Conservation (phyloP, 2,329 filamentous ascomycete species). For the Monilinia polystroma region DNA sequence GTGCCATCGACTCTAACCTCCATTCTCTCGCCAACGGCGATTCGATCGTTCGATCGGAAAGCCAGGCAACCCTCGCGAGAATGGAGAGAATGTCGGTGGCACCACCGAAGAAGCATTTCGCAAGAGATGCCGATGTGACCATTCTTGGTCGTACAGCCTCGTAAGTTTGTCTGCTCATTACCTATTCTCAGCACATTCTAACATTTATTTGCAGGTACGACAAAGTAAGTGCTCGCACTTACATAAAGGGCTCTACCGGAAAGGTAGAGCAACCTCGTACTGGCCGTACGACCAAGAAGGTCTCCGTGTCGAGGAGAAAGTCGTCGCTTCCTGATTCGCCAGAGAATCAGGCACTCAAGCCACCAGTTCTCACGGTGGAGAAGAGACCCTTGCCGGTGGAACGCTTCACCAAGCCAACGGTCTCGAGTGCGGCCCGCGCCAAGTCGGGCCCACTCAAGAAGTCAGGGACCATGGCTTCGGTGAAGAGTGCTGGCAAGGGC, state of each 20-base stretch:
- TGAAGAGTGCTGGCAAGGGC: constrained; percentile 22
- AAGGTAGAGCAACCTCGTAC: not conserved
- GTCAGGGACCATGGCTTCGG: constrained; percentile 1
- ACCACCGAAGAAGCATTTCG: constrained; percentile 1
- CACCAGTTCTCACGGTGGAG: not conserved
- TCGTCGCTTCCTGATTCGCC: constrained; percentile 5
- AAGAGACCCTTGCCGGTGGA: not conserved
- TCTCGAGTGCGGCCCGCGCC: not conserved
- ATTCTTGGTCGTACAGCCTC: not conserved
- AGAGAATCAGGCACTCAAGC: constrained; percentile 3
- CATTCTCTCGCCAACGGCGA: not conserved
- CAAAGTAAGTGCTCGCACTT: not conserved
- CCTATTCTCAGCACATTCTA: not conserved
- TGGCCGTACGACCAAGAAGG: not conserved
- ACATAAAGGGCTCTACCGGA: not conserved
- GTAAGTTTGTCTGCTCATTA: not conserved
- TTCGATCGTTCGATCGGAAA: constrained; percentile 5
- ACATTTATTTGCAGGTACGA: not conserved
- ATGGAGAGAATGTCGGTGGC: not conserved
- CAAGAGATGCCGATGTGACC: not conserved
- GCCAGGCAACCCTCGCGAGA: not conserved
- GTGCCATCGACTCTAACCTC: not conserved
- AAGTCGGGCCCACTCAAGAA: not conserved
- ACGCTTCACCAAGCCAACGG: constrained; percentile 6
- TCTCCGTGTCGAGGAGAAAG: not conserved